Evolutionary conservation across 192 early-diverging fungal genomes (phyloP).

Genomic region (Coemansia sp.): DNA sequence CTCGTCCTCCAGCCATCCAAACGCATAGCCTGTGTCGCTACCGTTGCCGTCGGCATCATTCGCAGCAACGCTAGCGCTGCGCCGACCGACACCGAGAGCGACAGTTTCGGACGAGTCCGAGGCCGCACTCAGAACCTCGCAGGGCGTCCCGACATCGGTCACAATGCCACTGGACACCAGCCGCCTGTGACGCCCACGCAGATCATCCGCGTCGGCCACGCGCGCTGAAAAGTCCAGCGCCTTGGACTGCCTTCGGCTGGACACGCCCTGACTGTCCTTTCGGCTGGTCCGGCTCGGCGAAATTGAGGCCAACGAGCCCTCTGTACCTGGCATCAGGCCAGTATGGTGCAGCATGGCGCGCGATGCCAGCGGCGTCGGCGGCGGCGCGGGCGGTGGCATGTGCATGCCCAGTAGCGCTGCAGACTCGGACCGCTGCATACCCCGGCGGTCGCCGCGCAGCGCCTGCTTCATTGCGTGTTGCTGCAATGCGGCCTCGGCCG

Average conservation of each 20-base stretch:
- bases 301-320: neutral
- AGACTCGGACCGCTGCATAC: neutral
- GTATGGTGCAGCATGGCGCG: neutral
- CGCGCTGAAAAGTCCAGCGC: conserved; percentile 2
- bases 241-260: neutral
- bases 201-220: neutral
- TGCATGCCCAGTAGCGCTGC: neutral
- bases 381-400: conserved; percentile 22
- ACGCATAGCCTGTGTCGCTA: conserved; percentile 32
- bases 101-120: conserved; percentile 11
- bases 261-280: neutral
- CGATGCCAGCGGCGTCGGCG: conserved; percentile 15
- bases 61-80: neutral
- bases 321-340: neutral
- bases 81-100: neutral
- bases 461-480: conserved; percentile 20
- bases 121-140: conserved; percentile 3
- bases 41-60: conserved; percentile 1
- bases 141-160: conserved; percentile 9
- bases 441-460: conserved; percentile 8
- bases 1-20: conserved; percentile 50
- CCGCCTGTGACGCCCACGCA: neutral
- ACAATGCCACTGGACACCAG: conserved; percentile 4
- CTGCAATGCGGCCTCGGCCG: conserved; percentile 18
- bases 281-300: neutral